These are phyloP conservation scores for Alternaria arbusti DNA, from an alignment of 2,329 filamentous ascomycete genomes.

Conservation along the genomic window DNA sequence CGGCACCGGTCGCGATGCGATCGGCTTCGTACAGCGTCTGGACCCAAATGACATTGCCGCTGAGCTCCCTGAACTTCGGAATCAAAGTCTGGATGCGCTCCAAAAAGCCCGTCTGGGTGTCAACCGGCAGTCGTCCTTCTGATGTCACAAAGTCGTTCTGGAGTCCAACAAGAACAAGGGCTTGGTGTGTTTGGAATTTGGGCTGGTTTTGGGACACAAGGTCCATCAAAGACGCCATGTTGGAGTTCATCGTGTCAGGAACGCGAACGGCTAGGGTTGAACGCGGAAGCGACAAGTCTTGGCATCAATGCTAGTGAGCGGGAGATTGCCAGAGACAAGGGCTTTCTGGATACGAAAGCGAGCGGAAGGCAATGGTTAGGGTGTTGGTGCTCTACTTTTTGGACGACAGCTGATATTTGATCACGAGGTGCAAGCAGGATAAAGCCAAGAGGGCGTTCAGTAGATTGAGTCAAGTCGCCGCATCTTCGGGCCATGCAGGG, in stretches of 20 bases:
- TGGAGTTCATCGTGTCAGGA: slow-evolving; percentile 18
- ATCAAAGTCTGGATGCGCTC: slow-evolving; percentile 71
- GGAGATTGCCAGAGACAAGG: neutral
- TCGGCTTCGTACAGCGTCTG: slow-evolving; percentile 74
- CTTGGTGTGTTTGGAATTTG: slow-evolving; percentile 66
- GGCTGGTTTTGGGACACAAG: slow-evolving; percentile 56
- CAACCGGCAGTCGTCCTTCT: slow-evolving; percentile 71
- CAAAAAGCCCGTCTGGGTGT: slow-evolving; percentile 69
- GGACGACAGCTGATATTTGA: neutral
- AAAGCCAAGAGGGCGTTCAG: neutral
- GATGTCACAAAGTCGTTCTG: slow-evolving; percentile 86
- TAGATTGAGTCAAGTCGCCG: neutral
- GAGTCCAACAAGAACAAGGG: slow-evolving; percentile 82
- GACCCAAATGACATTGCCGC: slow-evolving; percentile 83
- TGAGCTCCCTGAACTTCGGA: slow-evolving; percentile 70
- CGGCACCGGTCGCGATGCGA: slow-evolving; percentile 61
- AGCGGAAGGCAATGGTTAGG: neutral
- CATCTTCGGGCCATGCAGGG: slow-evolving; percentile 13
- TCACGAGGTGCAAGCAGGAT: neutral
- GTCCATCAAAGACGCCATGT: slow-evolving; percentile 52
- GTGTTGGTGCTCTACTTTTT: neutral
- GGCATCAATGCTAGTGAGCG: neutral
- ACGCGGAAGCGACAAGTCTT: neutral
- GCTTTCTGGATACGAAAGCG: neutral
- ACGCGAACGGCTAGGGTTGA: slow-evolving; percentile 1